These are phyloP conservation scores for Rhododendron williamsianum DNA, from an alignment of 148 eudicot genomes.

Conservation along the genomic window DNA sequence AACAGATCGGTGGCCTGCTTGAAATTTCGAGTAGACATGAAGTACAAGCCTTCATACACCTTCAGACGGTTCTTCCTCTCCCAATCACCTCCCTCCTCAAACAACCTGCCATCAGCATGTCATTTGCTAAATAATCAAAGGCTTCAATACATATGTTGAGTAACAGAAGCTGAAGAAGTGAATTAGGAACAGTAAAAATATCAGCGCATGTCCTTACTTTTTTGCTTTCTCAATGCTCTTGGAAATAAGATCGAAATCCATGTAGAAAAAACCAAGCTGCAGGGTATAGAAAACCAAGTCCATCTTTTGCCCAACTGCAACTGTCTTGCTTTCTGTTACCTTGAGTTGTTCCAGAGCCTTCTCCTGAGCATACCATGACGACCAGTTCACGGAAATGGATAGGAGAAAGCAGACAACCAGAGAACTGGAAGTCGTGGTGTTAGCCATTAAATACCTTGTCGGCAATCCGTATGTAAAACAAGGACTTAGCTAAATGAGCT, in stretches of 20 bases:
- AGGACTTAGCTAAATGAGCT: conserved; percentile 94
- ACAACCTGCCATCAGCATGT: conserved; percentile 45
- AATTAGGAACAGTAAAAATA: neutral
- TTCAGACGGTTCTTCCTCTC: conserved; percentile 97
- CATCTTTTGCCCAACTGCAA: conserved; percentile 98
- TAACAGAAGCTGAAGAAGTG: conserved; percentile 5
- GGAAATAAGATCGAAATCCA: conserved; percentile 94
- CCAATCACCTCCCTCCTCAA: conserved; percentile 99
- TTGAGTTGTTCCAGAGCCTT: conserved; percentile 92
- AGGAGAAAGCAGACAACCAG: neutral
- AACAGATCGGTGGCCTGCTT: conserved; percentile 85
- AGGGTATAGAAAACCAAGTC: conserved; percentile 89
- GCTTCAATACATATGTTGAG: neutral
- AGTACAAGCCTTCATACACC: conserved; percentile 93
- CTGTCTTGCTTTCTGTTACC: conserved; percentile 93
- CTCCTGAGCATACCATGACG: conserved; percentile 34
- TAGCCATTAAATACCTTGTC: conserved; percentile 48
- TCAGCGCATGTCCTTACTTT: conserved; percentile 39
- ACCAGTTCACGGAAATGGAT: neutral
- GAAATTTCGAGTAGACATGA: conserved; percentile 91
- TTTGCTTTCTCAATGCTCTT: conserved; percentile 94
- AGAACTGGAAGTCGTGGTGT: neutral
- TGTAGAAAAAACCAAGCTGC: conserved; percentile 80
- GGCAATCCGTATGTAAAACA: conserved; percentile 69
- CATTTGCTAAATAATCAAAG: neutral